Conservation (phyloP, 1,284 basidiomycete genomes). For the Trametes hirsuta region DNA sequence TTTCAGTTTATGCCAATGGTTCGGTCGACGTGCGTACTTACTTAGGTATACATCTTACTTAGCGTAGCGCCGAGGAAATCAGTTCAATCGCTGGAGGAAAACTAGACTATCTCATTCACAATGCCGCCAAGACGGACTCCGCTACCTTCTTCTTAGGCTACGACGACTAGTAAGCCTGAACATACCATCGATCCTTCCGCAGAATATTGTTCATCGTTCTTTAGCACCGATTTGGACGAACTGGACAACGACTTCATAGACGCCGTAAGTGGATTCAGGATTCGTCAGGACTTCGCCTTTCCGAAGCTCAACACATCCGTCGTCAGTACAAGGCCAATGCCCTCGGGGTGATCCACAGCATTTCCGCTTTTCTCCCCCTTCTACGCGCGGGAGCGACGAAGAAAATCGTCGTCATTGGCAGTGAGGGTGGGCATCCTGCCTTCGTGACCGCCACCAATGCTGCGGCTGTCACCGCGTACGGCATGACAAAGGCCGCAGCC, state of each 20-base stretch:
- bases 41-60: neutral
- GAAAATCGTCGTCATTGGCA: conserved; percentile 42
- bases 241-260: conserved; percentile 22
- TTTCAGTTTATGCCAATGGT: too few relatives aligned
- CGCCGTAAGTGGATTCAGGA: conserved; percentile 3
- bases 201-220: neutral
- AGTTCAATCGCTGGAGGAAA: conserved; percentile 28
- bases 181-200: neutral
- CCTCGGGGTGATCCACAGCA: conserved; percentile 42
- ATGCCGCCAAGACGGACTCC: conserved; percentile 4
- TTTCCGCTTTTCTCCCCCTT: conserved; percentile 42
- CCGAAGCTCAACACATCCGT: neutral
- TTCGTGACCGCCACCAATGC: conserved; percentile 23
- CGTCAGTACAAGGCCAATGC: conserved; percentile 40
- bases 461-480: conserved; percentile 33
- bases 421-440: conserved; percentile 36
- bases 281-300: neutral
- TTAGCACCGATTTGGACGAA: conserved; percentile 16
- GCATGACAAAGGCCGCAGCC: conserved; percentile 41
- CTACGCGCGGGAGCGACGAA: conserved; percentile 39
- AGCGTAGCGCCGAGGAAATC: conserved; percentile 21
- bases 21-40: too few relatives aligned
- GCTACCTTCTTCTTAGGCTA: neutral
- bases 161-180: conserved; percentile 9
- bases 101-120: conserved; percentile 38